Percentiles rank a stretch among this genome's conserved stretches.
Conservation (phyloP, 768 basidiomycete genomes). For the Russula foetens region DNA sequence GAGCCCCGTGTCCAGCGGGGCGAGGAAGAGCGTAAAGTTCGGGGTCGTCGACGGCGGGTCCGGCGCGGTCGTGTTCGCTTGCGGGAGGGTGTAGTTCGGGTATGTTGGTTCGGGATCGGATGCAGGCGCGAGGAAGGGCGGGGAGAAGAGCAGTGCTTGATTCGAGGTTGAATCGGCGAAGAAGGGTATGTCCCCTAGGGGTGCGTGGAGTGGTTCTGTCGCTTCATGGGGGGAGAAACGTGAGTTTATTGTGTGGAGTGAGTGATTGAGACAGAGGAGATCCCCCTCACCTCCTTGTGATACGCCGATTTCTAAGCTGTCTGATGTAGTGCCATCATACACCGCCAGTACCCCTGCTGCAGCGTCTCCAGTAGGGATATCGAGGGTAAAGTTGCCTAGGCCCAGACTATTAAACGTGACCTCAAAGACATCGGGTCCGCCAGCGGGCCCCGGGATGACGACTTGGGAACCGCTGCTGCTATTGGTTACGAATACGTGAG, state of each 20-base stretch:
- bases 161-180: slow-evolving; percentile 70
- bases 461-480: slow-evolving; percentile 26
- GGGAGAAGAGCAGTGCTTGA: slow-evolving; percentile 66
- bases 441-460: slow-evolving; percentile 31
- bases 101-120: slow-evolving; percentile 36
- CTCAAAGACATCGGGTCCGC: slow-evolving; percentile 38
- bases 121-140: slow-evolving; percentile 35
- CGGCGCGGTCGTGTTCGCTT: slow-evolving; percentile 43
- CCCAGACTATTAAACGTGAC: slow-evolving; percentile 39
- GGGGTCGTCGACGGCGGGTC: slow-evolving; percentile 33
- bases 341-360: slow-evolving; percentile 44
- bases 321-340: slow-evolving; percentile 27
- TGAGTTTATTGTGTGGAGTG: too few species aligned
- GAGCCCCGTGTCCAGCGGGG: slow-evolving; percentile 38
- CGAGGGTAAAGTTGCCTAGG: slow-evolving; percentile 43
- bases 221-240: background rate
- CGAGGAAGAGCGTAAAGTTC: slow-evolving; percentile 49
- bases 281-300: slow-evolving; percentile 29
- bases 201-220: slow-evolving; percentile 36
- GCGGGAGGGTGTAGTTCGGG: slow-evolving; percentile 71
- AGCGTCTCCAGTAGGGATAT: slow-evolving; percentile 31
- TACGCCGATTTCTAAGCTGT: slow-evolving; percentile 52
- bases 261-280: too few species aligned
- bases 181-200: slow-evolving; percentile 38
- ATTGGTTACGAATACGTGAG: slow-evolving; percentile 57